Evolutionary conservation across 257 asterid species (phyloP), one percentile per base, ranked within the genome.

Genomic region (Solanum dulcamara): DNA sequence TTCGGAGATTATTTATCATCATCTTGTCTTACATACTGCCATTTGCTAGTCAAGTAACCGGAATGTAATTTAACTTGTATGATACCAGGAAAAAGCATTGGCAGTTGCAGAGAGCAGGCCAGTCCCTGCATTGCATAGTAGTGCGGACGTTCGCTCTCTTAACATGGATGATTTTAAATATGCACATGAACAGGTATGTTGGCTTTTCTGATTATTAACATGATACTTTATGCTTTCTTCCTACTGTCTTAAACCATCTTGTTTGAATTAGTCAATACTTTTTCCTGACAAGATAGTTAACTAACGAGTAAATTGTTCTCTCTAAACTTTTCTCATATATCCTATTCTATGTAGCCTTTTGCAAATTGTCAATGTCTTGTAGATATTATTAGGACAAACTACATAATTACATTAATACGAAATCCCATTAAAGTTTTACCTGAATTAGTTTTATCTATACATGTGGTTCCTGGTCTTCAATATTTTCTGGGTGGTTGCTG

Each of bases 181-280:
- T 81, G 99, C 98, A 83, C 97, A 95, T 33, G 99, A 95, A 72
- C 98, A 94, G 97, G 99, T 95, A 85, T 59, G 70, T 87, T 48
- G 81, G n/a, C 51, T 72, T 12, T 72, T 40, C n/a, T 72, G 81
- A 40, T 72, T 40, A 72, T 40, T 72, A 40, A 24, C 55, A 38
- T 72, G 55, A 40, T 72, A 72, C 81, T 72, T 40, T n/a, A 72
- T 72, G 81, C 55, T 72, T 72, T 3, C 55, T 40, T 40, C 55
- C 53, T 40, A 22, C 55, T 5, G 33, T 12, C 18, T 22, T 40
- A 72, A 72, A n/a, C 80, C 14, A 72, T 38, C 81, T 72, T 40
- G 59, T 82, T 82, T 82, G 85, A 59, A 24, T 32, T 40, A 72
- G 81, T 72, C 30, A 72, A 22, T 72, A 35, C n/a, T 72, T 72